phyloP scores from a whole-genome alignment of 1,139 yeast species.

The Saccharomyces hybrid region DNA sequence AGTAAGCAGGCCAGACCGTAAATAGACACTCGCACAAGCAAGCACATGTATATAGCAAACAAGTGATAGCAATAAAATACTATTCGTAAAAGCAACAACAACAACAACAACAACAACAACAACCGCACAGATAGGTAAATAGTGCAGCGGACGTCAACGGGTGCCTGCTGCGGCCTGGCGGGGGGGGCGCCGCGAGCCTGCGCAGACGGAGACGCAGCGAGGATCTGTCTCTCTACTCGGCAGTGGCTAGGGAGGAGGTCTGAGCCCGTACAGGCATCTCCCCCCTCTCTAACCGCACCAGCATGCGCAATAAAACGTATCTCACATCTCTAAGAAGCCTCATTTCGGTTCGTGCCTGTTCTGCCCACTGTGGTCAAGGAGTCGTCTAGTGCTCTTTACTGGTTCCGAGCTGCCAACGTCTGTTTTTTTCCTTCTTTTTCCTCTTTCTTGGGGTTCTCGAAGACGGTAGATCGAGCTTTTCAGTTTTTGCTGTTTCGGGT shows the following conservation, averaged over 20 bases:
- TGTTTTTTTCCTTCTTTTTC: not conserved
- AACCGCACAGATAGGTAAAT: not conserved
- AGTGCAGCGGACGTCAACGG: not conserved
- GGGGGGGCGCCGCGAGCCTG: not conserved
- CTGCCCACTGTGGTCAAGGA: not conserved
- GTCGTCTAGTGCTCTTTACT: not conserved
- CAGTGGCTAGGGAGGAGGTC: not conserved
- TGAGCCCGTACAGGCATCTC: not conserved
- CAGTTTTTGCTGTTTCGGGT: not conserved
- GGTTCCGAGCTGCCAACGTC: not conserved
- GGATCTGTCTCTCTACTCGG: not conserved
- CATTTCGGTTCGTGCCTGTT: not conserved
- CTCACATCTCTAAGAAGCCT: not conserved
- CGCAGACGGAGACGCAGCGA: not conserved
- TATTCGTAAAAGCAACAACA: not conserved
- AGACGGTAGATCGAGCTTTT: not conserved
- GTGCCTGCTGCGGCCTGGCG: not conserved
- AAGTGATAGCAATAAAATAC: conserved; percentile 3
- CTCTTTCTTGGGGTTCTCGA: conserved; percentile 2
- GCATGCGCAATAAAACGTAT: not conserved
- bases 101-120: not conserved
- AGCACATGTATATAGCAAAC: not conserved
- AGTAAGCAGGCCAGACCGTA: conserved; percentile 33
- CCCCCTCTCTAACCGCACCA: not conserved
- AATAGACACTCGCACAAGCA: not conserved